phyloP scores from a whole-genome alignment of 2,329 filamentous ascomycete genomes.

The Zelopaecilomyces penicillatus region DNA sequence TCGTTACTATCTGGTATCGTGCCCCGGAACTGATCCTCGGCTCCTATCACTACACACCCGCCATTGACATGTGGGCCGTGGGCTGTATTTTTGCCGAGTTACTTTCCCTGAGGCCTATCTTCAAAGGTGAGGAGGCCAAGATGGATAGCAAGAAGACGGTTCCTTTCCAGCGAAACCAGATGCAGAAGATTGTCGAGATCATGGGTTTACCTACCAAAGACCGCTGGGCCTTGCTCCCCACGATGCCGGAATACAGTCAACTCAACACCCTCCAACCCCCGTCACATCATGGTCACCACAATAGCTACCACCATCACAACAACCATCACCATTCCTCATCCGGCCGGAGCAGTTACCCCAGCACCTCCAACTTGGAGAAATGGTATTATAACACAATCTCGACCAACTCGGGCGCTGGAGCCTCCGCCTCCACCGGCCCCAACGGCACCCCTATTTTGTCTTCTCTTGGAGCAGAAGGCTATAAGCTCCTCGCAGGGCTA shows the following conservation, averaged over 20 bases:
- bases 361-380: slow-evolving; percentile 56
- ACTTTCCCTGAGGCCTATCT: slow-evolving; percentile 82
- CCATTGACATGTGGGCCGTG: slow-evolving; percentile 95
- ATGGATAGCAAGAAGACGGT: slow-evolving; percentile 98
- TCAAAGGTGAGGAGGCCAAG: slow-evolving; percentile 97
- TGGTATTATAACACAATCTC: slow-evolving; percentile 70
- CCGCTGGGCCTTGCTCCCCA: slow-evolving; percentile 72
- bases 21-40: slow-evolving; percentile 90
- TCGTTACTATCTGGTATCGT: slow-evolving; percentile 98
- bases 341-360: slow-evolving; percentile 19
- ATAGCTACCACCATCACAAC: slow-evolving; percentile 36
- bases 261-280: slow-evolving; percentile 49
- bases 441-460: slow-evolving; percentile 33
- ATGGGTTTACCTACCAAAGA: slow-evolving; percentile 86
- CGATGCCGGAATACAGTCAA: slow-evolving; percentile 81
- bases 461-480: slow-evolving; percentile 66
- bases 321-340: slow-evolving; percentile 36
- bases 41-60: slow-evolving; percentile 91
- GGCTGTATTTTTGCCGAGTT: slow-evolving; percentile 97
- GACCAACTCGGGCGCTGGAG: slow-evolving; percentile 33
- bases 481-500: slow-evolving; percentile 70
- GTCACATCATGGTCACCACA: slow-evolving; percentile 35
- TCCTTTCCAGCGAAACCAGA: slow-evolving; percentile 94
- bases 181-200: slow-evolving; percentile 98
- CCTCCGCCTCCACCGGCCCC: slow-evolving; percentile 4